Conservation (phyloP, 208 protist species). For the Balamuthia mandrillaris region DNA sequence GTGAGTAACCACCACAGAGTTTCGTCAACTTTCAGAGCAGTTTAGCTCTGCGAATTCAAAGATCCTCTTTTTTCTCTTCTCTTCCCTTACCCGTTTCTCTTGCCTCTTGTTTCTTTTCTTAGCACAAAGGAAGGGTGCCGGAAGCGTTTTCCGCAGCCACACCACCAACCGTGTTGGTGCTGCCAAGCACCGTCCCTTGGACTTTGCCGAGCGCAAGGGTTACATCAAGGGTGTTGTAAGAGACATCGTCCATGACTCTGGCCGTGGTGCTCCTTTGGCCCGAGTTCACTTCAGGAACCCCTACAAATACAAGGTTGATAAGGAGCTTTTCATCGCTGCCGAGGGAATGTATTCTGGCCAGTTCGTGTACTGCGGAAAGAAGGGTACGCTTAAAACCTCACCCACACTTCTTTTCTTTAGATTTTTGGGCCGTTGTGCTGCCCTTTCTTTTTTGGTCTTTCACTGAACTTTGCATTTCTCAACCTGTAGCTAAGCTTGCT, state of each 20-base stretch:
- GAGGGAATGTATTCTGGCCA: constrained; percentile 99
- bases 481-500: constrained; percentile 66
- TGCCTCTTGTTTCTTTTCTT: neutral
- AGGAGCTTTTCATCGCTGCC: constrained; percentile 92
- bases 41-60: neutral
- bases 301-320: constrained; percentile 86
- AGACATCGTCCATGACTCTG: constrained; percentile 97
- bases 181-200: constrained; percentile 90
- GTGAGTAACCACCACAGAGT: neutral
- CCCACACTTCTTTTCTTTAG: neutral
- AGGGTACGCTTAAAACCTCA: constrained; percentile 70
- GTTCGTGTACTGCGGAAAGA: constrained; percentile 96
- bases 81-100: neutral
- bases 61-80: neutral
- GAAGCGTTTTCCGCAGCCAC: constrained; percentile 78
- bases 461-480: neutral
- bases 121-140: neutral
- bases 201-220: constrained; percentile 95
- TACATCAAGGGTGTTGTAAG: constrained; percentile 83
- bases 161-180: constrained; percentile 90
- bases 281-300: constrained; percentile 93
- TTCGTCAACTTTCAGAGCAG: neutral
- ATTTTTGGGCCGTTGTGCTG: neutral
- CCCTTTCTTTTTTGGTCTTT: neutral
- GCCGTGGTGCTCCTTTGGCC: constrained; percentile 97